Evolutionary conservation across 2,329 filamentous ascomycete genomes (phyloP).

Genomic region (Tolypocladium cylindrosporum): DNA sequence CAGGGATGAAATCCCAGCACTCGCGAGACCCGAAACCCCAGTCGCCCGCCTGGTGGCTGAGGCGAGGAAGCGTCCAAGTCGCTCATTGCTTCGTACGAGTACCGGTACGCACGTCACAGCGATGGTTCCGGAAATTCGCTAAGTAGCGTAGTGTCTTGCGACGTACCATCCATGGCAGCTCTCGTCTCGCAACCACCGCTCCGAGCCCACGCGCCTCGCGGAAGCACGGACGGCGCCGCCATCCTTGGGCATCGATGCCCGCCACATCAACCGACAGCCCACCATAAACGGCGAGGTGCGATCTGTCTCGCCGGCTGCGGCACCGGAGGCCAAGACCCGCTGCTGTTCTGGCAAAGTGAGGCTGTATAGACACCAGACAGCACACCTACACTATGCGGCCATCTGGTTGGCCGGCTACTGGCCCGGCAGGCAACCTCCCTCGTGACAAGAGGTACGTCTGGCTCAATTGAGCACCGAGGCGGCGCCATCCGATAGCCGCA

Average conservation of each 20-base stretch:
- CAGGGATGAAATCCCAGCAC: too few relatives aligned
- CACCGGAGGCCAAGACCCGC: not conserved
- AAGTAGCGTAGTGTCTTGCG: not conserved
- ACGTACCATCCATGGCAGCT: not conserved
- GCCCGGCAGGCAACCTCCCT: not conserved
- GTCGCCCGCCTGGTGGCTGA: not conserved
- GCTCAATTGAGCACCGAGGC: not conserved
- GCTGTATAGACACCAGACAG: not conserved
- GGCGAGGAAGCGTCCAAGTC: not conserved
- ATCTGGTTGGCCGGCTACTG: not conserved
- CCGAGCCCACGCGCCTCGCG: not conserved
- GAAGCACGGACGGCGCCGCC: not conserved
- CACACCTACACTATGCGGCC: not conserved
- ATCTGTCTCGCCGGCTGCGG: not conserved
- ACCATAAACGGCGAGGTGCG: not conserved
- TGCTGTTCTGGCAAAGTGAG: not conserved
- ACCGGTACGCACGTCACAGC: not conserved
- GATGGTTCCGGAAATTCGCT: not conserved
- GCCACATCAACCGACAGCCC: not conserved
- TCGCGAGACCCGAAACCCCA: not conserved
- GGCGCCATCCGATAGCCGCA: not conserved
- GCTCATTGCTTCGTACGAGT: not conserved
- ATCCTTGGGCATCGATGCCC: not conserved
- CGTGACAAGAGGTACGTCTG: not conserved
- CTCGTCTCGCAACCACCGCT: not conserved